These are phyloP conservation scores for Myxozyma udenii DNA, from an alignment of 805 yeast genomes.

Conservation along the genomic window DNA sequence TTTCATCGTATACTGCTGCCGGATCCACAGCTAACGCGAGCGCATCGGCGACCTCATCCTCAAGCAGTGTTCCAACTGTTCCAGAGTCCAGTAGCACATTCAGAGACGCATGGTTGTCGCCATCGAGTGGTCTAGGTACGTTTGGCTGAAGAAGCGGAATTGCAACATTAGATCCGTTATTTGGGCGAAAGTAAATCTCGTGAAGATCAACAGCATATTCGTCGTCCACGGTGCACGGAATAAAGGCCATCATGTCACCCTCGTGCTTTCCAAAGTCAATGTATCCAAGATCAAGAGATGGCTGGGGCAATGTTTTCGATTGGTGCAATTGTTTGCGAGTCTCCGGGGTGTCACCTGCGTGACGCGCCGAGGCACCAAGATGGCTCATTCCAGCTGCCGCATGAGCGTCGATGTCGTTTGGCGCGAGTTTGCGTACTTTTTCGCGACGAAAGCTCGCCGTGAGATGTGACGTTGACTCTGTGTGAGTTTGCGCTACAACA, in stretches of 20 bases:
- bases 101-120: background rate
- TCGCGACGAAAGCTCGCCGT: background rate
- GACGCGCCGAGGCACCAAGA: too few relatives aligned
- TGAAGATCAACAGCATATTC: conserved; percentile 8
- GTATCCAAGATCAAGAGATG: conserved; percentile 21
- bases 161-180: background rate
- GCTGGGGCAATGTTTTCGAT: conserved; percentile 1
- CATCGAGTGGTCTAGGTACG: background rate
- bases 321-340: background rate
- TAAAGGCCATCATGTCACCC: conserved; percentile 15
- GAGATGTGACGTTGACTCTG: background rate
- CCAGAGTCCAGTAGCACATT: conserved; percentile 25
- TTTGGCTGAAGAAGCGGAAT: background rate
- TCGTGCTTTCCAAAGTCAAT: conserved; percentile 12
- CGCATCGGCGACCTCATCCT: conserved; percentile 20
- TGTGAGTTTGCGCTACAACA: background rate
- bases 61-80: conserved; percentile 16
- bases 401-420: too few relatives aligned
- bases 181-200: conserved; percentile 6
- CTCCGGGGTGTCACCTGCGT: background rate
- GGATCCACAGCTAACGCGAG: conserved; percentile 12
- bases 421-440: too few relatives aligned
- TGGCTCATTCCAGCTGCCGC: background rate
- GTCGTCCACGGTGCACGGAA: conserved; percentile 12
- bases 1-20: conserved; percentile 15